Percentiles rank a stretch among this genome's conserved stretches.
Evolutionary conservation across 2,329 filamentous ascomycete species (phyloP).

Genomic region (Pochonia chlamydosporia): DNA sequence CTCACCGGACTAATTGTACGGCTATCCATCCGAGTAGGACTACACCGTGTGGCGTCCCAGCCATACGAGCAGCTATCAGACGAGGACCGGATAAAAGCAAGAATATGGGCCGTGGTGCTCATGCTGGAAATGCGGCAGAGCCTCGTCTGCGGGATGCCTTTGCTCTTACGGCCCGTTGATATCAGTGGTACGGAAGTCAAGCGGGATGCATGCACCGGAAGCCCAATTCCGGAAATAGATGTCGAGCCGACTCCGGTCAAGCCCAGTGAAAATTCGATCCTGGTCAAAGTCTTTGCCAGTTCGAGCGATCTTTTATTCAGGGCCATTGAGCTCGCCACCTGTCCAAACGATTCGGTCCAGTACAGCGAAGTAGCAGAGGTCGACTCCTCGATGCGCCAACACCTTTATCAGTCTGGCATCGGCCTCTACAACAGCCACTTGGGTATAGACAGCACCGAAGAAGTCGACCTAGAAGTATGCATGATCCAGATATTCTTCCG

Average conservation of each 20-base stretch:
- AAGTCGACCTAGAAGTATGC: conserved; percentile 5
- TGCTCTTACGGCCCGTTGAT: conserved; percentile 3
- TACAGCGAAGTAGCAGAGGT: conserved; percentile 6
- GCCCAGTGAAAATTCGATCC: not conserved
- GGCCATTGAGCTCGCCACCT: no score
- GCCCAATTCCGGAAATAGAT: not conserved
- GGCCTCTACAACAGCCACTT: conserved; percentile 3
- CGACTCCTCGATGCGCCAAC: conserved; percentile 4
- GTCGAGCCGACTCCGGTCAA: not conserved
- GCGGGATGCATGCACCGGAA: not conserved
- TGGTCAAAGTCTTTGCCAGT: not conserved
- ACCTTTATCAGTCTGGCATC: conserved; percentile 4
- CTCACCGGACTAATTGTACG: conserved; percentile 7
- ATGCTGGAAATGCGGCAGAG: conserved; percentile 9
- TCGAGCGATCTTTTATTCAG: no score
- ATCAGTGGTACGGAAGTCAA: not conserved
- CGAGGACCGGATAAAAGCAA: not conserved
- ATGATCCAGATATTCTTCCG: conserved; percentile 9
- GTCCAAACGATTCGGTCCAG: not conserved
- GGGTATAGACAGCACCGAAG: not conserved
- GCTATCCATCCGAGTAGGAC: conserved; percentile 3
- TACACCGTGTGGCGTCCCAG: not conserved
- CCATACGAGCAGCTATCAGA: no score
- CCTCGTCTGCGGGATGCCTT: conserved; percentile 7
- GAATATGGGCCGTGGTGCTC: conserved; percentile 5